Evolutionary conservation across 305 asterid species (phyloP).

Genomic region (Rubia balearica): DNA sequence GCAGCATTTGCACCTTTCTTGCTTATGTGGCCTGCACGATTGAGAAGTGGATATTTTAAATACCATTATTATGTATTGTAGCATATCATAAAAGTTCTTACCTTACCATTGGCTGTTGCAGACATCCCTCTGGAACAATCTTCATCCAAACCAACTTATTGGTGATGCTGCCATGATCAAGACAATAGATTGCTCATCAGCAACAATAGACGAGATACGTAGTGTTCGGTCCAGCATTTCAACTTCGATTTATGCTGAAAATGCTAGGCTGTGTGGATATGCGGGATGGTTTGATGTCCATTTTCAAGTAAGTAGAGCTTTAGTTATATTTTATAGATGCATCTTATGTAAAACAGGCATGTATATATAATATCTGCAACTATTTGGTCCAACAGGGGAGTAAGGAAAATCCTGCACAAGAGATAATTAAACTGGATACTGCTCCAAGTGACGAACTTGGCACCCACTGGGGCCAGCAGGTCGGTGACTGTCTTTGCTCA

Average conservation of each 20-base stretch:
- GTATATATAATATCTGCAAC: background rate
- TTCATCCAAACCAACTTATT: slow-evolving; percentile 84
- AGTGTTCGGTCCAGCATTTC: slow-evolving; percentile 48
- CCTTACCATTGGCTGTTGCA: slow-evolving; percentile 26
- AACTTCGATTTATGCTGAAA: slow-evolving; percentile 57
- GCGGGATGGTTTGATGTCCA: slow-evolving; percentile 99
- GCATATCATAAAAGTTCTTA: slow-evolving; percentile 13
- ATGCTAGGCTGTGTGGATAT: slow-evolving; percentile 60
- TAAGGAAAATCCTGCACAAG: slow-evolving; percentile 52
- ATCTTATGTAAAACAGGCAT: background rate
- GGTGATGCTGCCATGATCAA: slow-evolving; percentile 61
- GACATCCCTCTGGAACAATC: slow-evolving; percentile 89
- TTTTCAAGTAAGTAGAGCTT: slow-evolving; percentile 59
- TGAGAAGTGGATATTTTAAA: background rate
- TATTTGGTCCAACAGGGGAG: slow-evolving; percentile 50
- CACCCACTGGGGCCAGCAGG: slow-evolving; percentile 99
- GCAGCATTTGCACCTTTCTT: background rate
- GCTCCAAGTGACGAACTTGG: slow-evolving; percentile 62
- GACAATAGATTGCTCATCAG: slow-evolving; percentile 79
- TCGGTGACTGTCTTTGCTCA: slow-evolving; percentile 22
- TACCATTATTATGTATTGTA: background rate
- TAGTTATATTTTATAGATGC: background rate
- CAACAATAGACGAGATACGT: slow-evolving; percentile 53
- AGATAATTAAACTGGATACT: slow-evolving; percentile 74
- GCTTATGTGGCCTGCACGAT: background rate